Evolutionary conservation across 225 moss, liverwort and hornwort genomes (phyloP).

Genomic region (Bryum argenteum): DNA sequence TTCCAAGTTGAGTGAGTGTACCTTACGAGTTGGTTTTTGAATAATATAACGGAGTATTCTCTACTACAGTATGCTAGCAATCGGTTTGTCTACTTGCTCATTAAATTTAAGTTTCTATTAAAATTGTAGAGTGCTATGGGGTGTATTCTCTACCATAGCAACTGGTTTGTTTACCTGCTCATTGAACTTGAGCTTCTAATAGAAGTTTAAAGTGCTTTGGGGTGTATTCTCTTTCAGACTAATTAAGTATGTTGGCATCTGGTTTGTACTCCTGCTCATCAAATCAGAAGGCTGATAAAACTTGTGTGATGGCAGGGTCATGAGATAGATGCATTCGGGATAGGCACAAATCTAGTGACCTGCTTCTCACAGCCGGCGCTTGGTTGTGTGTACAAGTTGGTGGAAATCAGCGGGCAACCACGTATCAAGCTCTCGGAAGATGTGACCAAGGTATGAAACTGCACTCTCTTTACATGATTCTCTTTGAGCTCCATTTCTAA

Average conservation of each 20-base stretch:
- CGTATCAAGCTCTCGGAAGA: conserved; percentile 92
- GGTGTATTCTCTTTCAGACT: too few relatives aligned
- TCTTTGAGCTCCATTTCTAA: neutral
- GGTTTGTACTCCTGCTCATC: too few relatives aligned
- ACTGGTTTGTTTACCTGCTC: too few relatives aligned
- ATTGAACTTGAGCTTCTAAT: too few relatives aligned
- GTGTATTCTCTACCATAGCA: neutral
- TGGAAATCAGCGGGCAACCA: conserved; percentile 85
- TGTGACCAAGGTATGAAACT: conserved; percentile 57
- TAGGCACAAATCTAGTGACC: conserved; percentile 87
- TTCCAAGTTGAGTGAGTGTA: too few relatives aligned
- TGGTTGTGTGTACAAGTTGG: conserved; percentile 89
- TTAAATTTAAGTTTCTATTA: too few relatives aligned
- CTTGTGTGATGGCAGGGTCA: conserved; percentile 59
- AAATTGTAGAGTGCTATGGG: neutral
- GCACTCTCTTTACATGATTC: neutral
- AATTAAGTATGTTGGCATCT: too few relatives aligned
- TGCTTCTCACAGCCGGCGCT: conserved; percentile 84
- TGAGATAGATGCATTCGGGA: conserved; percentile 90
- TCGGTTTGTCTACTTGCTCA: neutral
- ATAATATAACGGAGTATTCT: neutral
- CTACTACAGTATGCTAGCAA: neutral
- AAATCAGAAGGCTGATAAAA: neutral
- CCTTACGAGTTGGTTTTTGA: neutral
- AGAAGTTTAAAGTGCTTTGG: too few relatives aligned